These are phyloP conservation scores for Dillenia turbinata DNA, from an alignment of 164 flowering plant genomes.

Conservation along the genomic window DNA sequence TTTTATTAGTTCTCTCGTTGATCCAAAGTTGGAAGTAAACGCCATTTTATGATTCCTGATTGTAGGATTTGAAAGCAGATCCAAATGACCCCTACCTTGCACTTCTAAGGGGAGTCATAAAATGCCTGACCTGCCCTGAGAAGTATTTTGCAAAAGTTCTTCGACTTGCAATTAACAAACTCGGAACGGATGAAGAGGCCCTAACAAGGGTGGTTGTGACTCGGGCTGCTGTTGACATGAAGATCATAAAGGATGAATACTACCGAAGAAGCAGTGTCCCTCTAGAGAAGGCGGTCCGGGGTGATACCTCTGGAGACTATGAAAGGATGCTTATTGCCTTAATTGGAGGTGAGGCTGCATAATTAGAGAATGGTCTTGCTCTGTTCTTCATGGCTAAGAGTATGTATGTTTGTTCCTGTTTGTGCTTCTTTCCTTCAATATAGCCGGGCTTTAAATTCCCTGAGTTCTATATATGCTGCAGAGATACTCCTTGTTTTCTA, in stretches of 20 bases:
- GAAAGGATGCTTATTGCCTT: conserved; percentile 61
- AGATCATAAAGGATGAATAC: conserved; percentile 62
- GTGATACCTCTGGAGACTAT: conserved; percentile 73
- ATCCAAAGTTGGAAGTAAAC: neutral
- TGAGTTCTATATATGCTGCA: too few species aligned
- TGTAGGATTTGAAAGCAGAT: conserved; percentile 55
- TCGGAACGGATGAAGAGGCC: conserved; percentile 76
- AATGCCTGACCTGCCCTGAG: conserved; percentile 56
- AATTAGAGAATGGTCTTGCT: too few species aligned
- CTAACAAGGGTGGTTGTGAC: conserved; percentile 76
- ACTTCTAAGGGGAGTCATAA: conserved; percentile 40
- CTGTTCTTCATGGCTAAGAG: too few species aligned
- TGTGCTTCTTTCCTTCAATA: too few species aligned
- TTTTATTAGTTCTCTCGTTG: neutral
- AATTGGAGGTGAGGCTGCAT: conserved; percentile 28
- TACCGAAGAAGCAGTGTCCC: conserved; percentile 51
- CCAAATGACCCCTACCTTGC: conserved; percentile 40
- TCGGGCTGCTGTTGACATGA: conserved; percentile 79
- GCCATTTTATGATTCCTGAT: neutral
- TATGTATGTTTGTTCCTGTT: too few species aligned
- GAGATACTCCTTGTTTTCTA: too few species aligned
- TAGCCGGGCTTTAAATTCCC: too few species aligned
- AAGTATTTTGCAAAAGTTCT: conserved; percentile 53
- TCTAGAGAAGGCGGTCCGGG: conserved; percentile 53
- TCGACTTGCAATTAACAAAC: conserved; percentile 48